Evolutionary conservation across 768 basidiomycete species (phyloP).

Genomic region (Boletus vermiculosoides): DNA sequence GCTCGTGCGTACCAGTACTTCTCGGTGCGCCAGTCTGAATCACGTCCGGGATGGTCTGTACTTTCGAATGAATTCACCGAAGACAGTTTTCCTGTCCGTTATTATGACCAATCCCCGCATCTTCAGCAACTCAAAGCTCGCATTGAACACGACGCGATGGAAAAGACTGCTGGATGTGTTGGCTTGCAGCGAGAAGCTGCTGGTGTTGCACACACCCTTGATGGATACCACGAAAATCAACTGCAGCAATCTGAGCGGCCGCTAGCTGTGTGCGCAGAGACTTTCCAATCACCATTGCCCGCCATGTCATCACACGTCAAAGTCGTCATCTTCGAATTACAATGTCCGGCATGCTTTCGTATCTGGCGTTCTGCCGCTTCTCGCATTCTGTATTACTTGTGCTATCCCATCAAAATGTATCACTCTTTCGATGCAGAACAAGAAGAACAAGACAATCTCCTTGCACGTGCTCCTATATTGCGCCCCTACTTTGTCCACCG

Average conservation of each 20-base stretch:
- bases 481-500: not conserved
- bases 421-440: not conserved
- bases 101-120: not conserved
- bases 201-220: no score
- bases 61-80: not conserved
- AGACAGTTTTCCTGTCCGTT: not conserved
- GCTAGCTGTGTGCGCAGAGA: no score
- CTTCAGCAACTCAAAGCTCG: not conserved
- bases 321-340: no score
- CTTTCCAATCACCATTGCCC: no score
- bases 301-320: no score
- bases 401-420: not conserved
- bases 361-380: no score
- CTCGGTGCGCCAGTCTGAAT: not conserved
- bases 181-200: no score
- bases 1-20: slow-evolving; percentile 13
- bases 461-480: slow-evolving; percentile 27
- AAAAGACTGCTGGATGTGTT: no score
- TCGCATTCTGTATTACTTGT: not conserved
- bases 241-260: not conserved
- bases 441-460: not conserved
- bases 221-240: no score
- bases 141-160: no score
- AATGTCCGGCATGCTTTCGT: no score
- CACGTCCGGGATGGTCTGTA: not conserved